Base-by-base conservation (phyloP, 2,329 filamentous ascomycete genomes). In the Aphanoascus verrucosus region DNA sequence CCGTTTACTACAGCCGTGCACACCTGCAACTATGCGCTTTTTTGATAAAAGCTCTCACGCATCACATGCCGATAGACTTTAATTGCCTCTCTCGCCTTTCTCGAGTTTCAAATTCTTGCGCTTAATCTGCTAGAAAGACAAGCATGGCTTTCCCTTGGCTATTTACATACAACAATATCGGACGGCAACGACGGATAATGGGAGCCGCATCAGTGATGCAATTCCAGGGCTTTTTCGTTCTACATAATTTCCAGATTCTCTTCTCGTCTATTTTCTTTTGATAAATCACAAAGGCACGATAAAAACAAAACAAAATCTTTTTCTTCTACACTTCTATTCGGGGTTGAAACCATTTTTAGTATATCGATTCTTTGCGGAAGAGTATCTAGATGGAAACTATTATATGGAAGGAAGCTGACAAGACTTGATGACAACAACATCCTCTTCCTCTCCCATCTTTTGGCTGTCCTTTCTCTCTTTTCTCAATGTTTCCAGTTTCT, bases 31-130 rank as follows among this genome's bases (percentile, higher is more conserved):
- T 7, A 42, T 17, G 15, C 40, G 15, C 17, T 42, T 42, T 19
- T 42, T 42, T 42, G 8, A 42, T 15, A 9, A 42, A 19, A 42
- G 40, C 12, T 15, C 15, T 2, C 40, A 19, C 11, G 37, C 35
- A n/a, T 34, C 11, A 20, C 35, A n/a, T 34, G 28, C 48, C 17
- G 32, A 47, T 47, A 40, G 49, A 43, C 31, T 5, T 19, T 34
- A 14, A 35, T 43, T 14, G 6, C 14, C 23, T 37, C 11, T 23
- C 15, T 15, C 17, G 15, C 34, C 19, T 34, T 20, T 12, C 28
- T 43, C 23, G 48, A 50, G 48, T 50, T 50, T 42, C 48, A 38
- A 41, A 35, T 44, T 44, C 49, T 43, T 7, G 49, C 40, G 31
- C 43, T 8, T 14, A 32, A 46, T 46, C 48, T 9, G 15, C 11